Evolutionary conservation across 2,329 filamentous ascomycete species (phyloP).

Genomic region (Aspergillus proliferans): DNA sequence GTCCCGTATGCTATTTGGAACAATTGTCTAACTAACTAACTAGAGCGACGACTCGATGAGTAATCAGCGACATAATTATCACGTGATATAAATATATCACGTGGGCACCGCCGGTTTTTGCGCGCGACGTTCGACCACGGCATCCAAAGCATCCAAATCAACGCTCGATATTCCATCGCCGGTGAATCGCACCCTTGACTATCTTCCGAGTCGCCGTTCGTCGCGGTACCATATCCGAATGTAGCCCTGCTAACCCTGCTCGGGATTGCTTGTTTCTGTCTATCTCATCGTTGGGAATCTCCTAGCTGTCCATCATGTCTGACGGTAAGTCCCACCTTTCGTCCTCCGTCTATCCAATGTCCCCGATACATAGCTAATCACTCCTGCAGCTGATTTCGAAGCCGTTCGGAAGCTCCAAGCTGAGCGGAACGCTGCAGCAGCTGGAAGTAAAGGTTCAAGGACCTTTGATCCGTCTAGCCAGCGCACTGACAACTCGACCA

Average conservation of each 20-base stretch:
- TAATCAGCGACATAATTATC: background rate
- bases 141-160: constrained; percentile 4
- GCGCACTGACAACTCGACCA: constrained; percentile 75
- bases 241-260: constrained; percentile 24
- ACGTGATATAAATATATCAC: background rate
- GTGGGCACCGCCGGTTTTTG: background rate
- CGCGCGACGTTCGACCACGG: background rate
- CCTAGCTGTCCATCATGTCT: constrained; percentile 33
- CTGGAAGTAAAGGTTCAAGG: constrained; percentile 73
- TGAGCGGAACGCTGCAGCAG: constrained; percentile 78
- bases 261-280: constrained; percentile 19
- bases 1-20: no score
- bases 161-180: constrained; percentile 13
- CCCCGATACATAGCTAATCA: constrained; percentile 16
- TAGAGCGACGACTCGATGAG: background rate
- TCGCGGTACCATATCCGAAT: constrained; percentile 30
- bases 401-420: constrained; percentile 80
- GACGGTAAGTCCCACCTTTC: constrained; percentile 31
- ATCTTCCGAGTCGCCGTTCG: constrained; percentile 21
- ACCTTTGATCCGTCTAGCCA: constrained; percentile 72
- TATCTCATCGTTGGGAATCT: constrained; percentile 18
- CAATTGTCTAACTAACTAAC: background rate
- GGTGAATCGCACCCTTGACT: constrained; percentile 3
- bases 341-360: constrained; percentile 3
- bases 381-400: constrained; percentile 66